These are phyloP conservation scores for Paraphoma sp. DNA, from an alignment of 2,329 filamentous ascomycete species.

Conservation along the genomic window DNA sequence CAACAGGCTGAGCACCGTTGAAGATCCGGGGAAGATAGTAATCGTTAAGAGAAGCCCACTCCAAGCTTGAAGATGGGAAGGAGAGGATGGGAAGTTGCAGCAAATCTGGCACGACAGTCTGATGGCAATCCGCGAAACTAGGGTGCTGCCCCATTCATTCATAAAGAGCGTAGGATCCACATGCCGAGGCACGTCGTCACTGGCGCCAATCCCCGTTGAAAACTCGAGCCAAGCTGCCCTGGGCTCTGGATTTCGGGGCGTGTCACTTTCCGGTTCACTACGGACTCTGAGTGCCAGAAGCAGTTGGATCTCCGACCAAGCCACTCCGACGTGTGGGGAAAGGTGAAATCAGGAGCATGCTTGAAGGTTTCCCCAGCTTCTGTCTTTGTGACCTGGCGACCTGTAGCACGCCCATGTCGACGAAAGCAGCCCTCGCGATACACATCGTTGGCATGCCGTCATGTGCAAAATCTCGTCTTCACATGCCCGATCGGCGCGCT, in stretches of 20 bases:
- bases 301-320: not conserved
- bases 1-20: not conserved
- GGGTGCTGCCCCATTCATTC: constrained; percentile 1
- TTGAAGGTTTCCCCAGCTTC: not conserved
- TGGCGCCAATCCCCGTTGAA: constrained; percentile 6
- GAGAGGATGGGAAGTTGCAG: not conserved
- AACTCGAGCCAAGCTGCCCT: constrained; percentile 14
- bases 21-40: not conserved
- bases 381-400: not conserved
- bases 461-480: constrained; percentile 1
- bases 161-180: constrained; percentile 7
- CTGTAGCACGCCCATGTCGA: not conserved
- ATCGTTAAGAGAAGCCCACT: not conserved
- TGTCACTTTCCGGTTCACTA: not conserved
- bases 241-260: constrained; percentile 5
- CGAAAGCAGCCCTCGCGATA: not conserved
- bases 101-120: not conserved
- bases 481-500: constrained; percentile 4
- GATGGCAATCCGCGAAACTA: not conserved
- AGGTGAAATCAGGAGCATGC: not conserved
- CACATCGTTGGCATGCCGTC: not conserved
- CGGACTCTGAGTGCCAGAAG: not conserved
- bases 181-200: constrained; percentile 10
- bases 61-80: not conserved
- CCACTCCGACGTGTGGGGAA: not conserved